Evolutionary conservation across 208 protist species (phyloP), one percentile per base, ranked within the genome.

Genomic region (Crithidia brevicula): DNA sequence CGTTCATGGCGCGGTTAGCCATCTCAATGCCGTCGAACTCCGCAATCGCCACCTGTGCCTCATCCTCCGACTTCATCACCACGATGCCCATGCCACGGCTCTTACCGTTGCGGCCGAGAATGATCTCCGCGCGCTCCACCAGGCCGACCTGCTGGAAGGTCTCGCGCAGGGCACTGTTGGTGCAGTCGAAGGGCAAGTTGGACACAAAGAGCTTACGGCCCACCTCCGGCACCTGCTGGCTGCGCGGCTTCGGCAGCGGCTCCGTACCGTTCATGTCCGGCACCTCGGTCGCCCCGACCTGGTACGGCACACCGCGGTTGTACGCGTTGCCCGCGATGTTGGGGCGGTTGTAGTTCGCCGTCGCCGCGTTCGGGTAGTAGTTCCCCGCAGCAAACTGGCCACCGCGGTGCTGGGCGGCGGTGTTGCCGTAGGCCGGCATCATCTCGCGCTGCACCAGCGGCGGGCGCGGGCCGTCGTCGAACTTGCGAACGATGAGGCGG

Each of bases 21-120:
- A 94, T 94, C 70, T 89, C 85, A 68, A 94, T 90, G 33, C 85
- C 86, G 46, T 94, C 89, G 73, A 94, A 94, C 76, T 94, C 89
- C 10, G 65, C 77, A 79, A 94, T 91, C 3, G 89, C 89, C 42
- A 87, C 46, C 51, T 67, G 76, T 4, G 89, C 77, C 70, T 94
- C 85, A 7, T 86, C 75, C 50, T 81, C 77, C 28, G 79, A 78
- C 69, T 80, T 85, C 85, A 94, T 92, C 23, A 91, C 83, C 15
- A 94, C 81, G 53, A 89, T 88, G 27, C 85, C 89, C 81, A 89
- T 85, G 22, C 89, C 85, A 8, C 86, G 65, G 79, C 82, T 88
- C 78, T 89, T 88, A 43, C 86, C 86, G 67, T 86, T 87, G 36
- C 80, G 78, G 33, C 77, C 82, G 46, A 88, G 49, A 40, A 93